Base-by-base conservation (phyloP, 1,139 yeast genomes). In the Magnusiomyces sp. region DNA sequence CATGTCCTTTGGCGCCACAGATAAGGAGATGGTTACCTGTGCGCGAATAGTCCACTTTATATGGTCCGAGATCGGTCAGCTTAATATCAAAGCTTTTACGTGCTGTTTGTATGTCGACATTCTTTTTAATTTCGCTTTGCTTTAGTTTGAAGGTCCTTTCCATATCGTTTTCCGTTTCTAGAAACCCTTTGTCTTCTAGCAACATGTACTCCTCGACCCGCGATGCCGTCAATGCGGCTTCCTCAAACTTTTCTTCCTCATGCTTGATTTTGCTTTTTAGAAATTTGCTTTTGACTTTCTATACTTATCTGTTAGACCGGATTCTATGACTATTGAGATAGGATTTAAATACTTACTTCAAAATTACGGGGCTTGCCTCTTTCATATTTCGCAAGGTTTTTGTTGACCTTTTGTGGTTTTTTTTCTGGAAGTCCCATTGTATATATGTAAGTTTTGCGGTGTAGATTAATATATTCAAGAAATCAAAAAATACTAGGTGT, bases 1-100 rank as follows among this genome's bases (percentile, higher is more conserved):
- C 81, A 71, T 94, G 98, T 2, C 99, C 99, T 63, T 88, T 89
- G 46, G 74, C 72, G 16, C 99, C 98, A 11, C 92, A 95, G 34
- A 94, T 71, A 47, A 94, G 73, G 49, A 94, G 67, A 56, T 83
- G 83, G 56, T 95, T 80, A 49, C 99, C 98, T 59, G 88, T 88
- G 64, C 94, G 74, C 2, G 92, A 77, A 65, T 83, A 92, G 64
- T 90, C 92, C 17, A 86, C 64, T 10, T 74, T 71, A 63, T 94
- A 94, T 1, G 98, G 97, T 0, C 98, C 98, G 63, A 82, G 83
- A 54, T 86, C 86, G 16, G 76, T 76, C 55, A 94, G 71, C 40
- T 77, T 76, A 50, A 94, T 73, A 55, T 85, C 84, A 61, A 94
- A 81, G 48, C 83, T 80, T 66, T 90, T 89, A 57, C 75, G 77